Evolutionary conservation across 2,329 filamentous ascomycete species (phyloP).

Genomic region (Penicillium expansum): DNA sequence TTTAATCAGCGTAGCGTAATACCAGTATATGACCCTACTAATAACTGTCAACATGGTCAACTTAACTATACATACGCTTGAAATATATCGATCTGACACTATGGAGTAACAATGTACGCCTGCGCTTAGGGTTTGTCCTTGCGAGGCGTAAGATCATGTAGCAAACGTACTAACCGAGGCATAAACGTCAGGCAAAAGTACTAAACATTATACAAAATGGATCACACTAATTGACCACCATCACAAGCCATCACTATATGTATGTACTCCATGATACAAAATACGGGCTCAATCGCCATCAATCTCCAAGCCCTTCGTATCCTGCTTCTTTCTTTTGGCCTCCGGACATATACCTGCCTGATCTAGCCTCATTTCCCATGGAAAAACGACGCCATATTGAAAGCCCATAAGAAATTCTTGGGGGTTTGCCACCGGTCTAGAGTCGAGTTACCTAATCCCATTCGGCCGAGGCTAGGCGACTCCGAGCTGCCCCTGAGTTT

Average conservation of each 20-base stretch:
- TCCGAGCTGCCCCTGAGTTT: background rate
- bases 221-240: background rate
- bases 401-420: background rate
- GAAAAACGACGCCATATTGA: background rate
- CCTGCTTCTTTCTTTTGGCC: background rate
- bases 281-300: background rate
- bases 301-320: background rate
- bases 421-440: constrained; percentile 1
- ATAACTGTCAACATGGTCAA: background rate
- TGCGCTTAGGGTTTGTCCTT: background rate
- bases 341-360: too few species aligned
- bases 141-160: background rate
- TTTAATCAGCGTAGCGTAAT: background rate
- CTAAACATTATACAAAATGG: too few species aligned
- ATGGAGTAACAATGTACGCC: background rate
- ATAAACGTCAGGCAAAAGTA: too few species aligned
- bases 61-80: background rate
- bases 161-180: too few species aligned
- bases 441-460: background rate
- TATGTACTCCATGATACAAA: background rate
- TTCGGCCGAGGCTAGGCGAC: constrained; percentile 14
- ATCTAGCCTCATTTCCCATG: background rate
- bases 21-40: background rate
- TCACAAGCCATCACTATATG: background rate
- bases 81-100: background rate